Evolutionary conservation across 2,329 filamentous ascomycete species (phyloP).

Genomic region (Claviceps cyperi): DNA sequence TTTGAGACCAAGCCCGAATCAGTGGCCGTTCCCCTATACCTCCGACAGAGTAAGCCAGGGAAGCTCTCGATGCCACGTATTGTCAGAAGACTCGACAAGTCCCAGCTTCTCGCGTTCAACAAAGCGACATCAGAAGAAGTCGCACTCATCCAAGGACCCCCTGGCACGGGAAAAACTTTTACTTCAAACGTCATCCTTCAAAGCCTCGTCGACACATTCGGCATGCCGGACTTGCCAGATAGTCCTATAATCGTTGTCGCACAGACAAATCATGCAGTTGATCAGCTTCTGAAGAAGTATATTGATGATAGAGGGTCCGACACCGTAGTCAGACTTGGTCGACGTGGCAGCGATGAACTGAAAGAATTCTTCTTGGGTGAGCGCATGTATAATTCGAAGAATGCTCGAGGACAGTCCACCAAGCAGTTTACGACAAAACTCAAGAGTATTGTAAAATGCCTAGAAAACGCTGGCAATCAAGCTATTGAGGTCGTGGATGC

Average conservation of each 20-base stretch:
- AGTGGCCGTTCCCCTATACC: slow-evolving; percentile 15
- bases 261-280: slow-evolving; percentile 82
- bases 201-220: slow-evolving; percentile 27
- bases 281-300: slow-evolving; percentile 60
- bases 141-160: slow-evolving; percentile 72
- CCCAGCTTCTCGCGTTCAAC: slow-evolving; percentile 54
- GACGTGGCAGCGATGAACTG: slow-evolving; percentile 49
- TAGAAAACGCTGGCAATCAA: slow-evolving; percentile 6
- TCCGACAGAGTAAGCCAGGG: slow-evolving; percentile 8
- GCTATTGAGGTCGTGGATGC: slow-evolving; percentile 34
- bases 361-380: slow-evolving; percentile 46
- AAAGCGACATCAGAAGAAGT: slow-evolving; percentile 58
- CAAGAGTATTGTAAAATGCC: slow-evolving; percentile 4
- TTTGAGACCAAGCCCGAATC: slow-evolving; percentile 27
- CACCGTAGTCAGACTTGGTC: slow-evolving; percentile 47
- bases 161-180: slow-evolving; percentile 62
- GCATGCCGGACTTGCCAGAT: slow-evolving; percentile 14
- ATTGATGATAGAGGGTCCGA: slow-evolving; percentile 28
- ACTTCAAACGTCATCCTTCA: slow-evolving; percentile 58
- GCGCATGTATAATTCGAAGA: slow-evolving; percentile 15
- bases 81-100: slow-evolving; percentile 43
- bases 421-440: neutral
- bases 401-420: slow-evolving; percentile 8
- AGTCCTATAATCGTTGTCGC: slow-evolving; percentile 62
- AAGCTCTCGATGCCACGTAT: slow-evolving; percentile 1